Evolutionary conservation across 371 early-diverging fungal species (phyloP).

Genomic region (Basidiobolus meristosporus): DNA sequence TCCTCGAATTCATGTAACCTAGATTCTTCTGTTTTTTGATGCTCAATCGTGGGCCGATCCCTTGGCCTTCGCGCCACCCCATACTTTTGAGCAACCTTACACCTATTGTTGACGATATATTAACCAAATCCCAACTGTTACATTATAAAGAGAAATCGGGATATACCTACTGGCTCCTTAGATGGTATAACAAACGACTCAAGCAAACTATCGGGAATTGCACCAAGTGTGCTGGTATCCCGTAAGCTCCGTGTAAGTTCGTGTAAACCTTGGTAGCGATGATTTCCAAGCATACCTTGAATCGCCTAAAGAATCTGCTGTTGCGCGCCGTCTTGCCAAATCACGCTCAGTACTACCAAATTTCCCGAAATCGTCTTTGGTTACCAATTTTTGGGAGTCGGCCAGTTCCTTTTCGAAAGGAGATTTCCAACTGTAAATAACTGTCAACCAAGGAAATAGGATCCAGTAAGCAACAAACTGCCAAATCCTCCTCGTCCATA

Average conservation of each 20-base stretch:
- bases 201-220: constrained; percentile 17
- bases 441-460: neutral
- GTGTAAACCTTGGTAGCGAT: constrained; percentile 3
- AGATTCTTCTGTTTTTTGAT: too few species aligned
- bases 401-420: constrained; percentile 18
- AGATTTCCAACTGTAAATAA: neutral
- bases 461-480: constrained; percentile 12
- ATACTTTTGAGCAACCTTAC: constrained; percentile 40
- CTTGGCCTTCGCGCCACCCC: constrained; percentile 78
- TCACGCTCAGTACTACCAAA: constrained; percentile 42
- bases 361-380: constrained; percentile 48
- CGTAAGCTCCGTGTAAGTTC: neutral
- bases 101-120: constrained; percentile 10
- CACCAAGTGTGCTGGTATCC: constrained; percentile 13
- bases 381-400: constrained; percentile 21
- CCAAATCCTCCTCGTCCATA: constrained; percentile 85
- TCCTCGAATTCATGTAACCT: too few species aligned
- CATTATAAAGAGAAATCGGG: too few species aligned
- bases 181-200: constrained; percentile 40
- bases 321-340: constrained; percentile 18
- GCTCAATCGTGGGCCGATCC: constrained; percentile 63
- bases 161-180: constrained; percentile 27
- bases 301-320: constrained; percentile 17
- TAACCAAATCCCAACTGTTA: neutral
- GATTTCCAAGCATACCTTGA: constrained; percentile 1